phyloP scores from a whole-genome alignment of 1,284 basidiomycete genomes.

The Pseudozyma hubeiensis region DNA sequence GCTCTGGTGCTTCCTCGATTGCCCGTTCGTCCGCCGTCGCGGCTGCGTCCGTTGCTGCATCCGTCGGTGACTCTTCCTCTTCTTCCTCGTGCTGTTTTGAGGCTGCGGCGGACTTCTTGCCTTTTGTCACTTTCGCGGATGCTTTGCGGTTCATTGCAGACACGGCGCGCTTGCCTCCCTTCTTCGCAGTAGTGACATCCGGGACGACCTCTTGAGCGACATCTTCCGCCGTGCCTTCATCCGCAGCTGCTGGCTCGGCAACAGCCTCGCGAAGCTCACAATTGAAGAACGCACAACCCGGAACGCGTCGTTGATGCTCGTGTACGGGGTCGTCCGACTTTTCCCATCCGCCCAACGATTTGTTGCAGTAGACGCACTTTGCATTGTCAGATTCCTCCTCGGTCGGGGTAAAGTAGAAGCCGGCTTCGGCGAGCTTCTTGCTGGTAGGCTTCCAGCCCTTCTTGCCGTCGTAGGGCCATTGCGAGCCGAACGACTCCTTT shows the following conservation, averaged over 20 bases:
- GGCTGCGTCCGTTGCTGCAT: conserved; percentile 1
- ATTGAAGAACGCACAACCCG: conserved; percentile 67
- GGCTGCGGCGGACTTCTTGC: conserved; percentile 13
- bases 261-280: conserved; percentile 27
- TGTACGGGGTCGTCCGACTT: conserved; percentile 66
- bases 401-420: conserved; percentile 64
- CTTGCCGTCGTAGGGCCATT: conserved; percentile 66
- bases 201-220: conserved; percentile 6
- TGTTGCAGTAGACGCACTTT: conserved; percentile 66
- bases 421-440: conserved; percentile 67
- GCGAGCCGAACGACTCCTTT: conserved; percentile 60
- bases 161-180: conserved; percentile 34
- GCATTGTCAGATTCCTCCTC: conserved; percentile 62
- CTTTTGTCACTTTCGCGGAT: conserved; percentile 23
- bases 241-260: conserved; percentile 4
- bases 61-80: background rate
- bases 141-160: conserved; percentile 33
- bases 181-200: conserved; percentile 1
- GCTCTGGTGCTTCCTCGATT: conserved; percentile 5
- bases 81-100: conserved; percentile 14
- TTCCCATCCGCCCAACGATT: conserved; percentile 66
- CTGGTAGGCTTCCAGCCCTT: conserved; percentile 68
- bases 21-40: background rate
- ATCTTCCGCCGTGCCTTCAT: conserved; percentile 1
- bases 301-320: conserved; percentile 63